A percentile compares a stretch with the other conserved stretches of the same genome.
Conservation (phyloP, 1,139 yeast genomes). For the Candida sanyaensis region DNA sequence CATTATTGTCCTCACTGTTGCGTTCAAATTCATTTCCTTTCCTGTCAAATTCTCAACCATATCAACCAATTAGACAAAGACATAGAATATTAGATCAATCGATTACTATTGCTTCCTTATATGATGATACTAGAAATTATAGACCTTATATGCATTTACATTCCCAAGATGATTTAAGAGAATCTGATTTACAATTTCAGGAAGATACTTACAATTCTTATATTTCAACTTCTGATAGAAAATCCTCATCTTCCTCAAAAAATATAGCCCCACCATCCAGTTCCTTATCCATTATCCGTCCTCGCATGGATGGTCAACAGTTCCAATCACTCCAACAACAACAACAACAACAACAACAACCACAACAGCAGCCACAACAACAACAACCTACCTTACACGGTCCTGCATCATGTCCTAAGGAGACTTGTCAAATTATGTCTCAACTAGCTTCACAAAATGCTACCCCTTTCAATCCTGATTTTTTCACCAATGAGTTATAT, state of each 20-base stretch:
- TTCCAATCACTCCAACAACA: constrained; percentile 5
- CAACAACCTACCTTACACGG: constrained; percentile 1
- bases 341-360: constrained; percentile 5
- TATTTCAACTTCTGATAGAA: constrained; percentile 2
- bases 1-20: not conserved
- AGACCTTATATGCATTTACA: constrained; percentile 36
- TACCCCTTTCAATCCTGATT: constrained; percentile 1
- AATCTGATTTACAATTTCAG: constrained; percentile 35
- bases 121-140: constrained; percentile 35
- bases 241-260: constrained; percentile 7
- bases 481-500: constrained; percentile 3
- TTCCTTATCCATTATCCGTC: constrained; percentile 1
- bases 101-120: constrained; percentile 42
- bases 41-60: not conserved
- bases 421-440: not conserved
- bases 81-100: constrained; percentile 40
- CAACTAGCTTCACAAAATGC: not conserved
- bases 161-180: constrained; percentile 29
- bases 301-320: not conserved
- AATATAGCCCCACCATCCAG: constrained; percentile 2
- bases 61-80: not conserved
- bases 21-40: not conserved
- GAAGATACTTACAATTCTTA: constrained; percentile 22
- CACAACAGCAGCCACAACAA: constrained; percentile 5
- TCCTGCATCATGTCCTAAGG: not conserved